Base-by-base conservation (phyloP, 164 flowering plant genomes). In the Malania oleifera region DNA sequence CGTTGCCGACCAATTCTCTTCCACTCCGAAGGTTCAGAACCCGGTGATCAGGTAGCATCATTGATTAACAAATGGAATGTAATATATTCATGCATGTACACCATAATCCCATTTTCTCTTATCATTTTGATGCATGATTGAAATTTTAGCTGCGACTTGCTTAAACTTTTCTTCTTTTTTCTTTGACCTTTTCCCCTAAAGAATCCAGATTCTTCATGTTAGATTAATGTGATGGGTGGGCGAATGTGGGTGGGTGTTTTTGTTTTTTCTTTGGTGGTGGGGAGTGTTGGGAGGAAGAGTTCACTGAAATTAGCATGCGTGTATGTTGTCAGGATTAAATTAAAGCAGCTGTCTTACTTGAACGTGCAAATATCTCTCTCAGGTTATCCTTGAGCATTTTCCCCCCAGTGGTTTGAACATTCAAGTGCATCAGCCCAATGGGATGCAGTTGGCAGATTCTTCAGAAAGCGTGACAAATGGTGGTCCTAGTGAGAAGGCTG, bases 1-100 rank as follows among this genome's bases (percentile, higher is more conserved):
- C 86, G 96, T 34, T 93, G 99, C 69, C 83, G 99, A 39, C 99
- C 99, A 22, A 91, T 93, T 61, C 75, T 93, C 10, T 91, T 93
- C 59, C 80, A 86, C 47, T 76, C 91, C 0, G 97, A 82, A 63
- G 82, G 83, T 49, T 63, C 64, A 12, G 91, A 79, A 37, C 62
- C 70, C 47, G 82, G 76, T 73, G 80, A 85, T 45, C 82, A 82
- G 96, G 99, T 89, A 77, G 54, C 5, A 14, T n/a, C 37, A 24
- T 31, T 31, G 34, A 35, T 24, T 24, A 45, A 2, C 19, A 7
- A 15, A 40, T 29, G 2, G 7, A 2, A 29, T n/a, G n/a, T n/a
- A n/a, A n/a, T n/a, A n/a, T n/a, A n/a, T n/a, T n/a, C n/a, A n/a
- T n/a, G n/a, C n/a, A 13, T 11, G 37, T 14, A 34, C 13, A 14